Conservation (phyloP, 352 stramenopile genomes). For the Phytopythium ostracodes region DNA sequence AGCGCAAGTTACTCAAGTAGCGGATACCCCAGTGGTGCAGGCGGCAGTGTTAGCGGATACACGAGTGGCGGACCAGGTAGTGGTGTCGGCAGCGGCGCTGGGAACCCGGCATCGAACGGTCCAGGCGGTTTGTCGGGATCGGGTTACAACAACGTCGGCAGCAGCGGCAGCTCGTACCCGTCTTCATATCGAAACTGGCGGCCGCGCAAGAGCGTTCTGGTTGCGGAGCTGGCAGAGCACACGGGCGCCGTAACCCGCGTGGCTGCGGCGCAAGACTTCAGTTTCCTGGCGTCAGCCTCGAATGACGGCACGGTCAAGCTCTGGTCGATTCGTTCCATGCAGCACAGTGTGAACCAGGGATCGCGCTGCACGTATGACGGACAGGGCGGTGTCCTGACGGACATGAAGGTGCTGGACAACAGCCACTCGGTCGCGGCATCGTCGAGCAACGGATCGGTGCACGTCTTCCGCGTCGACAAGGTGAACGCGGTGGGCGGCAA, state of each 20-base stretch:
- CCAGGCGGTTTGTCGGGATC: background rate
- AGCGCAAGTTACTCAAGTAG: constrained; percentile 22
- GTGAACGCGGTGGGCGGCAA: constrained; percentile 64
- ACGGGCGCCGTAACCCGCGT: constrained; percentile 91
- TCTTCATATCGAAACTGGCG: constrained; percentile 76
- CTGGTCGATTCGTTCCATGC: constrained; percentile 92
- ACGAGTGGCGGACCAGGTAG: constrained; percentile 21
- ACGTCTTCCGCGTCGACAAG: constrained; percentile 96
- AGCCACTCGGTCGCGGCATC: constrained; percentile 93
- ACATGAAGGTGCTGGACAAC: constrained; percentile 96
- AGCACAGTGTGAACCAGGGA: constrained; percentile 92
- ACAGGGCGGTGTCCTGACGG: constrained; percentile 88
- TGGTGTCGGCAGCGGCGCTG: constrained; percentile 12
- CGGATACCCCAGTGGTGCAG: constrained; percentile 3
- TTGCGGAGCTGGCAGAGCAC: constrained; percentile 91
- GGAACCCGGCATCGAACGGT: constrained; percentile 21
- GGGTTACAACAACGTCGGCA: constrained; percentile 15
- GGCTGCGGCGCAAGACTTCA: constrained; percentile 92
- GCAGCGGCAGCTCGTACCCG: constrained; percentile 28
- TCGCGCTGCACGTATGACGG: constrained; percentile 92
- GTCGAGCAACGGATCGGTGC: constrained; percentile 87
- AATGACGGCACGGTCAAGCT: constrained; percentile 96
- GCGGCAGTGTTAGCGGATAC: constrained; percentile 12
- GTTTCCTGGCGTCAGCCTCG: constrained; percentile 94
- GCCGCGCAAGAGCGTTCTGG: constrained; percentile 77